Percentiles rank a stretch among this genome's conserved stretches.
These are phyloP conservation scores for Colletotrichum higginsianum DNA, from an alignment of 2,329 filamentous ascomycete species.

Conservation along the genomic window DNA sequence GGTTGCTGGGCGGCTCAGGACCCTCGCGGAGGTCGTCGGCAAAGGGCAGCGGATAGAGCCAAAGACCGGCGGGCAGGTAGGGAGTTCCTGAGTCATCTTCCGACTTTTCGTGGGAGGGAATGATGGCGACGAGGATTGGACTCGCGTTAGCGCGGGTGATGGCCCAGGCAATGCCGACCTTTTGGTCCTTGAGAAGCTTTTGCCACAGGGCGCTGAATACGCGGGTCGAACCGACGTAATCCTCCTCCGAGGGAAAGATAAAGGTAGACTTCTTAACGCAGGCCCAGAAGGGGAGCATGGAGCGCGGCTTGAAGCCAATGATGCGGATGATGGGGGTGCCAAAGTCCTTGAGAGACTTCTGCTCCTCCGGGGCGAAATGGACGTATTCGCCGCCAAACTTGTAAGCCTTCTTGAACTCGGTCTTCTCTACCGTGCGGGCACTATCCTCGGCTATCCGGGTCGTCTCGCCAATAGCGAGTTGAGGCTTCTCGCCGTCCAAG, in stretches of 20 bases:
- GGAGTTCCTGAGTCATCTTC: slow-evolving; percentile 78
- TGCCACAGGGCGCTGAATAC: slow-evolving; percentile 93
- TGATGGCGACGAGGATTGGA: slow-evolving; percentile 84
- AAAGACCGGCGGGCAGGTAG: slow-evolving; percentile 85
- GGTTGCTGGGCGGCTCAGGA: slow-evolving; percentile 73
- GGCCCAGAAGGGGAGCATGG: slow-evolving; percentile 84
- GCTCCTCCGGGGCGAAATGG: slow-evolving; percentile 87
- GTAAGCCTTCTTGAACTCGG: slow-evolving; percentile 90
- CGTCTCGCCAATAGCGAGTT: slow-evolving; percentile 83
- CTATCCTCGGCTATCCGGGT: slow-evolving; percentile 84
- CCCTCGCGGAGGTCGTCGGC: slow-evolving; percentile 88
- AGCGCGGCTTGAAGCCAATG: slow-evolving; percentile 91
- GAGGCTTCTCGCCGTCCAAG: slow-evolving; percentile 86
- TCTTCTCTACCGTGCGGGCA: slow-evolving; percentile 81
- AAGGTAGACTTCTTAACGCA: slow-evolving; percentile 90
- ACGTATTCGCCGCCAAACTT: slow-evolving; percentile 95
- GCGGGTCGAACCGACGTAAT: slow-evolving; percentile 90
- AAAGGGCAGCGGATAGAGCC: slow-evolving; percentile 90
- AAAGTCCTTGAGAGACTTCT: slow-evolving; percentile 83
- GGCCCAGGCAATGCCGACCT: slow-evolving; percentile 91
- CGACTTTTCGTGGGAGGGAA: slow-evolving; percentile 79
- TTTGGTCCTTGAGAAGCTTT: slow-evolving; percentile 84
- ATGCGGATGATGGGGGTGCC: slow-evolving; percentile 88
- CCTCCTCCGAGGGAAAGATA: slow-evolving; percentile 93
- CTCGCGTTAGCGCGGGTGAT: slow-evolving; percentile 85